phyloP scores from a whole-genome alignment of 2,329 filamentous ascomycete genomes.

The Chaetoscypha palmicola region DNA sequence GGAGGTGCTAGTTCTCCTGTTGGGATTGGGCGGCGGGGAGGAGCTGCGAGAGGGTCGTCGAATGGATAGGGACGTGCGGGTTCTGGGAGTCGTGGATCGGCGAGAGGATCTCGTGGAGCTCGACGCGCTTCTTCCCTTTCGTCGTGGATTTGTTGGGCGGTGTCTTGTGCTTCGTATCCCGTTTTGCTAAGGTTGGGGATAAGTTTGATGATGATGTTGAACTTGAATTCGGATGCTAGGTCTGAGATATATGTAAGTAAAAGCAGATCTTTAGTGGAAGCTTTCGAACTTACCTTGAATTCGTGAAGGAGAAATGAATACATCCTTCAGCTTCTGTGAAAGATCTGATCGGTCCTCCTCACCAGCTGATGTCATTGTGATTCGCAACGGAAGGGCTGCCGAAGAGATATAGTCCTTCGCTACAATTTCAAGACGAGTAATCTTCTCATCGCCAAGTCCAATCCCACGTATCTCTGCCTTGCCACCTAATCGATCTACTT shows the following conservation, averaged over 20 bases:
- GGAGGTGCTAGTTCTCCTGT: constrained; percentile 74
- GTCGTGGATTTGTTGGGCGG: constrained; percentile 35
- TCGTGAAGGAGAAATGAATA: constrained; percentile 68
- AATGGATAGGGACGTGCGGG: constrained; percentile 64
- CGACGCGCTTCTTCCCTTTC: constrained; percentile 36
- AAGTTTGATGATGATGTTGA: constrained; percentile 77
- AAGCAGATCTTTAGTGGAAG: background rate
- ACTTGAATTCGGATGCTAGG: constrained; percentile 65
- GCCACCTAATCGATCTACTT: constrained; percentile 71
- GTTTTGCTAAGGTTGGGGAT: constrained; percentile 70
- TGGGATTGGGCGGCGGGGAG: constrained; percentile 57
- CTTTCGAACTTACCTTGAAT: constrained; percentile 40
- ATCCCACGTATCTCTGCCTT: constrained; percentile 81
- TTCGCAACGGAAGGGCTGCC: constrained; percentile 48
- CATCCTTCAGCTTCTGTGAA: constrained; percentile 42
- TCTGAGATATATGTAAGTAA: constrained; percentile 35
- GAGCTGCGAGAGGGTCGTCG: constrained; percentile 56
- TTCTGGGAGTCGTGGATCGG: constrained; percentile 46
- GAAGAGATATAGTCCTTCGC: constrained; percentile 68
- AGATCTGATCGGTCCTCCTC: constrained; percentile 47
- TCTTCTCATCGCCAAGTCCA: constrained; percentile 72
- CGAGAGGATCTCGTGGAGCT: constrained; percentile 35
- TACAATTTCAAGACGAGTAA: constrained; percentile 67
- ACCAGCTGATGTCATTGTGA: constrained; percentile 40
- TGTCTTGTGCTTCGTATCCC: constrained; percentile 59